phyloP scores from a whole-genome alignment of 306 rosid species.

The Carpinus viminea region DNA sequence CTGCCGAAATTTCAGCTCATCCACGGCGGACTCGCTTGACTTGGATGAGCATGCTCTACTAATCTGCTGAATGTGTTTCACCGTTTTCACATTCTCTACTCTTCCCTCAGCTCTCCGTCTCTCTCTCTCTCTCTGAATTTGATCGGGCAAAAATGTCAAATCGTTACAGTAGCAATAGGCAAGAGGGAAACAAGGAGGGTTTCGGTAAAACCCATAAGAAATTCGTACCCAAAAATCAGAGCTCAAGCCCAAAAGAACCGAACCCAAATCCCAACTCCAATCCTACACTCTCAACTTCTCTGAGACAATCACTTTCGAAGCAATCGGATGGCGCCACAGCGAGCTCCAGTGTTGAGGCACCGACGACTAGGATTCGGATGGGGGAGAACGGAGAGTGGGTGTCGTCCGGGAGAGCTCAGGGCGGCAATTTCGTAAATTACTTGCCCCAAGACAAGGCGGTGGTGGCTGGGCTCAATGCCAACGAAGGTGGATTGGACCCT shows the following conservation, averaged over 20 bases:
- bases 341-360: slow-evolving; percentile 16
- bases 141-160: slow-evolving; percentile 52
- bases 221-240: slow-evolving; percentile 63
- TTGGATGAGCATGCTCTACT: too few relatives aligned
- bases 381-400: slow-evolving; percentile 48
- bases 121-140: not conserved
- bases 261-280: slow-evolving; percentile 36
- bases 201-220: slow-evolving; percentile 51
- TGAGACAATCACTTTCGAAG: slow-evolving; percentile 47
- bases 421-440: slow-evolving; percentile 72
- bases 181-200: slow-evolving; percentile 60
- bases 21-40: too few relatives aligned
- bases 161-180: slow-evolving; percentile 39
- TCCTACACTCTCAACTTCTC: slow-evolving; percentile 68
- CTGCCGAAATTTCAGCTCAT: too few relatives aligned
- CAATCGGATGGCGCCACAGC: slow-evolving; percentile 34
- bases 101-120: not conserved
- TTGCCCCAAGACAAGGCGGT: slow-evolving; percentile 95
- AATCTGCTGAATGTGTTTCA: too few relatives aligned
- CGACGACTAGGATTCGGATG: slow-evolving; percentile 37
- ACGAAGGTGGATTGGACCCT: slow-evolving; percentile 88
- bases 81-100: not conserved
- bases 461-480: slow-evolving; percentile 81
- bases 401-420: slow-evolving; percentile 35
- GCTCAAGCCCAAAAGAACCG: slow-evolving; percentile 26